These are phyloP conservation scores for Penicillium lividum DNA, from an alignment of 495 filamentous ascomycete genomes.

Conservation along the genomic window DNA sequence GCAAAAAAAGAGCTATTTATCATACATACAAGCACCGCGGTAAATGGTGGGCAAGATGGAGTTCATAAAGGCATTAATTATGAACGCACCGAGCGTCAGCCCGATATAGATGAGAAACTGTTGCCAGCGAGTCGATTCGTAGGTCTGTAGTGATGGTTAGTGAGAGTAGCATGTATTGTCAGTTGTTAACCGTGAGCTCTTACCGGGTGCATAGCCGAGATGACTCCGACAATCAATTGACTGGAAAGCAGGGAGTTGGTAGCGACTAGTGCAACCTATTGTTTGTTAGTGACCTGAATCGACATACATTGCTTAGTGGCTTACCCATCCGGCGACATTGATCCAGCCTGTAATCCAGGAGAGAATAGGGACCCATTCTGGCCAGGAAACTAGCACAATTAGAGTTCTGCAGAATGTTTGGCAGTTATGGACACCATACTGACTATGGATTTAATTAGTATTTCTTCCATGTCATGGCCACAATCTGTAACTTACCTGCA, in stretches of 20 bases:
- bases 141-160: conserved; percentile 33
- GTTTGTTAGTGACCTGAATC: background rate
- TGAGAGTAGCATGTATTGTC: background rate
- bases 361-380: conserved; percentile 58
- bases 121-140: conserved; percentile 61
- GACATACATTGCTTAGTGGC: conserved; percentile 3
- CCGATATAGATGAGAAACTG: conserved; percentile 71
- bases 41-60: conserved; percentile 65
- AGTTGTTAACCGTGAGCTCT: background rate
- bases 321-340: conserved; percentile 69
- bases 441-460: conserved; percentile 18
- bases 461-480: background rate
- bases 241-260: conserved; percentile 50
- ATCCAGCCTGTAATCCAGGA: conserved; percentile 75
- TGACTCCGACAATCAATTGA: conserved; percentile 58
- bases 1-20: background rate
- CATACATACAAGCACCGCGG: conserved; percentile 37
- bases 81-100: conserved; percentile 58
- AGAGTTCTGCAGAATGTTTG: background rate
- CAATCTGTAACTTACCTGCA: conserved; percentile 43
- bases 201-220: conserved; percentile 53
- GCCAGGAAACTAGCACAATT: conserved; percentile 45
- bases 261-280: conserved; percentile 56
- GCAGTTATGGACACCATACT: conserved; percentile 24
- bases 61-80: conserved; percentile 68